Conservation (phyloP, 345 rosid species). For the Kandelia obovata region DNA sequence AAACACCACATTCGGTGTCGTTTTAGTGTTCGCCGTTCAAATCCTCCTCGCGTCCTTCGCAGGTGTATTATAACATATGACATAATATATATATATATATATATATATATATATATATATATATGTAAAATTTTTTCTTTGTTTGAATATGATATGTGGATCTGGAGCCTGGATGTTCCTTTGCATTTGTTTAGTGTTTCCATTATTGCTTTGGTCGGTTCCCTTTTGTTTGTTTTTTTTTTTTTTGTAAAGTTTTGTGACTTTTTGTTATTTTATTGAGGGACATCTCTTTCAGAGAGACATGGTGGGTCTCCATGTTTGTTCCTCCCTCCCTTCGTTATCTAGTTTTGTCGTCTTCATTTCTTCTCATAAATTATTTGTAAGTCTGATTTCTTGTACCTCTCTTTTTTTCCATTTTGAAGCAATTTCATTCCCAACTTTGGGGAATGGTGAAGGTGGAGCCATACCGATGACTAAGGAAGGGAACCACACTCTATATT, state of each 20-base stretch:
- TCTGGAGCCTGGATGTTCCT: conserved; percentile 7
- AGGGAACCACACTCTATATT: conserved; percentile 10
- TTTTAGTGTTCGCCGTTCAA: conserved; percentile 5
- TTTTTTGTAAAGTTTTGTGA: background rate
- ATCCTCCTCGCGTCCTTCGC: too few relatives aligned
- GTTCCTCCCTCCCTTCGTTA: background rate
- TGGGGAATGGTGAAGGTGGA: conserved; percentile 1
- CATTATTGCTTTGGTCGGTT: conserved; percentile 2
- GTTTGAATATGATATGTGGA: background rate
- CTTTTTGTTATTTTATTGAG: too few relatives aligned
- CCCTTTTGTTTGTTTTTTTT: background rate
- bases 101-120: too few relatives aligned
- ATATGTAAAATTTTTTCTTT: background rate
- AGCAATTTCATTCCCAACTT: conserved; percentile 10
- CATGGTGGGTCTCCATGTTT: conserved; percentile 10
- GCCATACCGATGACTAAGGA: conserved; percentile 1
- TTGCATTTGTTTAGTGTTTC: conserved; percentile 12
- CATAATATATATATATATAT: too few relatives aligned
- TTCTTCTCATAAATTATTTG: background rate
- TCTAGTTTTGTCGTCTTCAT: conserved; percentile 8
- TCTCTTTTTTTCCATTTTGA: background rate
- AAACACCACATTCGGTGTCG: conserved; percentile 10
- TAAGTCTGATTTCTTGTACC: background rate
- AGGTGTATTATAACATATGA: too few relatives aligned
- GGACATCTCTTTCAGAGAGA: conserved; percentile 16